These are phyloP conservation scores for Cercospora zeina DNA, from an alignment of 2,329 filamentous ascomycete genomes.

Conservation along the genomic window DNA sequence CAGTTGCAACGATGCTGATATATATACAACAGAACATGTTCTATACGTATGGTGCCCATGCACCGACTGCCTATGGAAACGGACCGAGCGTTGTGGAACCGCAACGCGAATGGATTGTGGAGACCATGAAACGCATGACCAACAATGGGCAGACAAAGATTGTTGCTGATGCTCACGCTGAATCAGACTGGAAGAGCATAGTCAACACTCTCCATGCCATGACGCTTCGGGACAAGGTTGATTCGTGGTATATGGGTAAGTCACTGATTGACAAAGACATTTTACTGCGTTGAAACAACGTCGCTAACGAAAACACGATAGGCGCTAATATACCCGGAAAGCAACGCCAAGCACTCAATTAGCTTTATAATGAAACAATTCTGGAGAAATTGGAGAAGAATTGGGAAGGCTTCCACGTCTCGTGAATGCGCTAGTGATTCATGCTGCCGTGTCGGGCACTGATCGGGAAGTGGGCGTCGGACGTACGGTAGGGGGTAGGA, in stretches of 20 bases:
- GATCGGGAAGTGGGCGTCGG: no score
- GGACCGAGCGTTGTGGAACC: slow-evolving; percentile 43
- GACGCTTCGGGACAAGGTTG: slow-evolving; percentile 46
- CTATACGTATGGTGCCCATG: slow-evolving; percentile 47
- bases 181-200: slow-evolving; percentile 44
- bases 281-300: background rate
- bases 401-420: slow-evolving; percentile 33
- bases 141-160: slow-evolving; percentile 45
- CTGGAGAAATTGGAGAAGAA: slow-evolving; percentile 41
- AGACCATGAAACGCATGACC: slow-evolving; percentile 43
- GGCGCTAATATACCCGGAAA: slow-evolving; percentile 50
- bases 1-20: slow-evolving; percentile 22
- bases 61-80: slow-evolving; percentile 46
- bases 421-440: no score
- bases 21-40: slow-evolving; percentile 37
- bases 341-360: slow-evolving; percentile 47
- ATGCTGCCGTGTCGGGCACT: no score
- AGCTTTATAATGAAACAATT: slow-evolving; percentile 43
- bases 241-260: slow-evolving; percentile 45
- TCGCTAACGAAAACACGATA: background rate
- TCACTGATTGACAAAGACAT: background rate
- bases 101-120: slow-evolving; percentile 48
- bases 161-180: slow-evolving; percentile 45
- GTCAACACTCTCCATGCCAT: slow-evolving; percentile 46
- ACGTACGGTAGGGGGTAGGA: no score